These are phyloP conservation scores for Syzygium malaccense DNA, from an alignment of 441 rosid genomes.

Conservation along the genomic window DNA sequence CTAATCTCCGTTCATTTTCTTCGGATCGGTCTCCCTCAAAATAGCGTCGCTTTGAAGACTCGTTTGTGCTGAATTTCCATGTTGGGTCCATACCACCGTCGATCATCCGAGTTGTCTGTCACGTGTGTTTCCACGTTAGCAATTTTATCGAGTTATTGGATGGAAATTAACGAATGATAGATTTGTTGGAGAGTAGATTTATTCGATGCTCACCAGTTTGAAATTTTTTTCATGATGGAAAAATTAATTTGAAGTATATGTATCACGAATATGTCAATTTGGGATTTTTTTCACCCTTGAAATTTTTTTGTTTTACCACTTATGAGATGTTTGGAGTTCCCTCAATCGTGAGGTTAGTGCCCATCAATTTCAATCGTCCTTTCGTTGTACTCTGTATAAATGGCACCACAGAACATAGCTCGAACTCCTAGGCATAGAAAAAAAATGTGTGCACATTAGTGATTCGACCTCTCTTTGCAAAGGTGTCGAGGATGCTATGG, in stretches of 20 bases:
- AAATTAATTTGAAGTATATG: not conserved
- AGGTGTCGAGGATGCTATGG: not conserved
- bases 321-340: not conserved
- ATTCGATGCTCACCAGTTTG: too few relatives aligned
- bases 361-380: not conserved
- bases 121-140: not conserved
- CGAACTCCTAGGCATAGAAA: not conserved
- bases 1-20: not conserved
- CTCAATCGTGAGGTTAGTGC: not conserved
- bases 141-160: not conserved
- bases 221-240: not conserved
- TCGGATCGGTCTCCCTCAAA: fast-evolving
- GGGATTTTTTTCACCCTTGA: not conserved
- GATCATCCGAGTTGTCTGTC: not conserved
- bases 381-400: not conserved
- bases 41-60: fast-evolving
- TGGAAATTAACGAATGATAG: fast-evolving
- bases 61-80: not conserved
- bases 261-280: fast-evolving
- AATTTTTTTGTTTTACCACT: not conserved
- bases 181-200: not conserved
- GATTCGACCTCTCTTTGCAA: not conserved
- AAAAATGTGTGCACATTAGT: not conserved
- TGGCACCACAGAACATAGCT: not conserved
- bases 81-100: fast-evolving